Percentiles rank a stretch among this genome's conserved stretches.
Conservation (phyloP, 1,284 basidiomycete species). For the Amylostereum areolatum region DNA sequence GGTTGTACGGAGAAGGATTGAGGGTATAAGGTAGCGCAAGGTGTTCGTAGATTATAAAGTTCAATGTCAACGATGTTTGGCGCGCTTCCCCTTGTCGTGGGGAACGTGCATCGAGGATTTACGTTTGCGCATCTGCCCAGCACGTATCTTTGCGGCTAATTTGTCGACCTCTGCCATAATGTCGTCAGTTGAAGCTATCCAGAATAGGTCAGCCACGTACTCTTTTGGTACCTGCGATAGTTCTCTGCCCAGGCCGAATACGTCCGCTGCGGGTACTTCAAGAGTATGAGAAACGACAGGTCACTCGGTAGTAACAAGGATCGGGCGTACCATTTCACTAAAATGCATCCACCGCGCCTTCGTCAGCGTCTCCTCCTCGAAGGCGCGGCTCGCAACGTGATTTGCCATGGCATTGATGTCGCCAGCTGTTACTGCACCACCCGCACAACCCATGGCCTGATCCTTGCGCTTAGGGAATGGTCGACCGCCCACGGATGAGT, state of each 20-base stretch:
- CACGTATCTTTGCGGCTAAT: too few species aligned
- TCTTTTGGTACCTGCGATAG: conserved; percentile 42
- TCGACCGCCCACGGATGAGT: neutral
- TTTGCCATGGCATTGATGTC: conserved; percentile 53
- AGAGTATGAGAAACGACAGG: neutral
- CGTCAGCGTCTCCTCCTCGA: conserved; percentile 28
- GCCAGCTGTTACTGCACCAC: conserved; percentile 44
- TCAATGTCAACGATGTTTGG: too few species aligned
- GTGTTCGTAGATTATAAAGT: too few species aligned
- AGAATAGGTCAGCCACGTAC: conserved; percentile 26
- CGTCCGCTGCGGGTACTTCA: conserved; percentile 43
- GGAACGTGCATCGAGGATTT: too few species aligned
- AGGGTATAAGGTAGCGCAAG: too few species aligned
- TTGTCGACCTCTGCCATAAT: too few species aligned
- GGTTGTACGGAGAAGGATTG: too few species aligned
- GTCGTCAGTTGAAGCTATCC: too few species aligned
- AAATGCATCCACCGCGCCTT: conserved; percentile 51
- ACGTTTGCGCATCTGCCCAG: too few species aligned
- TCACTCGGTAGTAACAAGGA: neutral
- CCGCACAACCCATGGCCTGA: conserved; percentile 43
- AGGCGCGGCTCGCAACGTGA: conserved; percentile 39
- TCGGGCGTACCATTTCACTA: conserved; percentile 36
- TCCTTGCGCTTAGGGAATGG: neutral
- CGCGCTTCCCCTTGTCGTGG: too few species aligned
- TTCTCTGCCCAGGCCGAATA: conserved; percentile 55